Evolutionary conservation across 2,329 filamentous ascomycete species (phyloP), one percentile per base, ranked within the genome.

Genomic region (Xylariales sp.): DNA sequence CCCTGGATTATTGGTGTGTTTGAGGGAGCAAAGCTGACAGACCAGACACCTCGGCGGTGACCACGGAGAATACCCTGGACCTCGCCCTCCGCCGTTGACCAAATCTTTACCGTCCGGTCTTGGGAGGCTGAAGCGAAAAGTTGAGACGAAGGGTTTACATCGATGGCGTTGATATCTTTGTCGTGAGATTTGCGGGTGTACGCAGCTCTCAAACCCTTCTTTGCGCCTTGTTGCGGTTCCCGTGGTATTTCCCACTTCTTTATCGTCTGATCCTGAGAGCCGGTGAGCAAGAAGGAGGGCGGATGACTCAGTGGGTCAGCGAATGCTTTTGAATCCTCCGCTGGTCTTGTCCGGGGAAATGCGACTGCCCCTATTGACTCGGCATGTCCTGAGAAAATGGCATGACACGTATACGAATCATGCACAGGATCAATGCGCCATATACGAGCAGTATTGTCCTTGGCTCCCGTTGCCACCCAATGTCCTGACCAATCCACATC

Each of bases 141-240:
- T n/a, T 82, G 78, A 4, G 79, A 80, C 2, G 77, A 73, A 16
- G 81, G 76, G 49, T 89, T 87, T 9, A 93, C 74, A 49, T 94
- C 88, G 38, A 98, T 78, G 3, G 93, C 89, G 55, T 98, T 98
- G 65, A 98, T 98, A 52, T 98, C 93, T 61, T 98, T 98, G 58
- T 98, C 93, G 64, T 98, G 93, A 1, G 93, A 93, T 63, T 96
- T 95, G 43, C 93, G 80, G 1, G 93, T 97, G 62, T 87, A 98
- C 4, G 82, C 66, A 29, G 88, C 88, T 52, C 81, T 71, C 8
- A 80, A 68, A 8, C 76, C 72, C 43, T 76, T 74, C 46, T 75
- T 77, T 34, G 67, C 62, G 14, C 55, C 51, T 43, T 66, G 61
- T 38, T 71, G 67, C 24, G 68, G 59, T 38, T 76, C 60, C 28